Evolutionary conservation across 768 basidiomycete species (phyloP), one percentile per base, ranked within the genome.

Genomic region (Trametes coccinea): DNA sequence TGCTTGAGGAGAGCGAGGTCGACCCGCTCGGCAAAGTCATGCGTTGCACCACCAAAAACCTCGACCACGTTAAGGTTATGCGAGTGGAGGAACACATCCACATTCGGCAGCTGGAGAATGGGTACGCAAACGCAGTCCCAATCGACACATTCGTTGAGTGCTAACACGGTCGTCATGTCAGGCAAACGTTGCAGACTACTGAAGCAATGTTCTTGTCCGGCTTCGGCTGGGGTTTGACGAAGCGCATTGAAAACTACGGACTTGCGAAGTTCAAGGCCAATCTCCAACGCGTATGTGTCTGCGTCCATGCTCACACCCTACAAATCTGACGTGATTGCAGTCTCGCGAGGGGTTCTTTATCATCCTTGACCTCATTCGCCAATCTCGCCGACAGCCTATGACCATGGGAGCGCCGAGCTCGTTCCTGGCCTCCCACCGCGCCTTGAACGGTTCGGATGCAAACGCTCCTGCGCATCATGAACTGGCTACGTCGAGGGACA

Each of bases 21-120:
- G 92, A 97, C 75, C 88, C 92, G 3, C 78, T 86, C 56, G 90
- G 88, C 34, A 86, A 87, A 75, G 81, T 85, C 17, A 84, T 97
- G 67, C 79, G 81, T 61, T 93, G 91, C 68, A 79, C 81, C 61
- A 96, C 95, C 16, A 88, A 85, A 74, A 98, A 98, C 73, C 79
- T 98, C 58, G 94, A 96, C 73, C 92, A 95, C 75, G 88, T 93
- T 70, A 96, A 95, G 77, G 84, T 96, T 53, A 89, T 98, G 92
- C 87, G 92, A 69, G 89, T 96, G 37, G 86, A 93, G 64, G 95
- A 98, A 74, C 85, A 84, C 5, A 87, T 91, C 22, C 78, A 82
- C 54, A 84, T 96, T 66, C 79, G 80, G 40, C 90, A 90, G 65
- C 80, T 83, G 34, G 74, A 79, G 1, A 86, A 89, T 65, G 89